Percentiles rank a stretch among this genome's conserved stretches.
Evolutionary conservation across 164 flowering plant genomes (phyloP).

Genomic region (Stephania japonica): DNA sequence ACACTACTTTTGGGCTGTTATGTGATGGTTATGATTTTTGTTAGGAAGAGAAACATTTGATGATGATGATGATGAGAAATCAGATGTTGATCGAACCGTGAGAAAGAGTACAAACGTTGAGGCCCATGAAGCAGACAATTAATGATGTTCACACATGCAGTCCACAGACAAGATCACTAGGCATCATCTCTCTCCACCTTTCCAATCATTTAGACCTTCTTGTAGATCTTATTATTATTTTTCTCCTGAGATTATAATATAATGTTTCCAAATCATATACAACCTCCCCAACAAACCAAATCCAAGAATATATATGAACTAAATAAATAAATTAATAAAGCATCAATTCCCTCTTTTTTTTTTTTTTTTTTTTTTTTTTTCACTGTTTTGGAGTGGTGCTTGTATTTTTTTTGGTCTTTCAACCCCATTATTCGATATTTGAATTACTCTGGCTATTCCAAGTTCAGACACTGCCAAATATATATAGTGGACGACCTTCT

Average conservation of each 20-base stretch:
- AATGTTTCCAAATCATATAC: background rate
- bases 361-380: no score
- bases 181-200: background rate
- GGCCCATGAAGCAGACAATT: background rate
- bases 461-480: no score
- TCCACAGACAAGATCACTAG: background rate
- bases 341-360: background rate
- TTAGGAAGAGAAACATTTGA: no score
- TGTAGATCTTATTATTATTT: background rate
- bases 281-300: background rate
- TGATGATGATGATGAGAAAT: background rate
- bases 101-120: background rate
- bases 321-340: no score
- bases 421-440: no score
- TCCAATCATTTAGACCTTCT: constrained; percentile 1
- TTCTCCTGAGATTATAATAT: background rate
- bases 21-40: no score
- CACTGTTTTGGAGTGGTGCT: no score
- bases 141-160: background rate
- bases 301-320: background rate
- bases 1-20: background rate
- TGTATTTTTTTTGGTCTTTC: no score
- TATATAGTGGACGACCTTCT: no score
- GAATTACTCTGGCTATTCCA: no score
- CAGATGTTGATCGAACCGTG: background rate